Percentiles rank a stretch among this genome's conserved stretches.
Evolutionary conservation across 441 rosid genomes (phyloP).

Genomic region (Erodium trifolium): DNA sequence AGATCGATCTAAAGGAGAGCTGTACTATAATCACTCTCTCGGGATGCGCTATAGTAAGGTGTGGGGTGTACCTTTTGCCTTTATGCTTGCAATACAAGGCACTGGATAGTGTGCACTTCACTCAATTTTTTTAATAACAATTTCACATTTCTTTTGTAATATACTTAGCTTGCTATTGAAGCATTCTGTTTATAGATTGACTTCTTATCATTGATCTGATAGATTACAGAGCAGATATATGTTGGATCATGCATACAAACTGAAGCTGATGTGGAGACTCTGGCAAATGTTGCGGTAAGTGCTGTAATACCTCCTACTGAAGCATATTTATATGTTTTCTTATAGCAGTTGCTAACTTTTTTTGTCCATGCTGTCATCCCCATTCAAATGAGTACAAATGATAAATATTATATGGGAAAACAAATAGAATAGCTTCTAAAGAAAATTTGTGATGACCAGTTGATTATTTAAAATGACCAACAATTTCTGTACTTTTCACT

Average conservation of each 20-base stretch:
- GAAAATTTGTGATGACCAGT: not conserved
- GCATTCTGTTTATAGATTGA: not conserved
- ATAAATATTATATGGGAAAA: not conserved
- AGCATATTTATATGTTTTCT: not conserved
- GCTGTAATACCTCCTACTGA: slow-evolving; percentile 7
- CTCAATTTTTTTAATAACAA: not conserved
- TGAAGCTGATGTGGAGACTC: slow-evolving; percentile 58
- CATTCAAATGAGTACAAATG: not conserved
- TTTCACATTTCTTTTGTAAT: not conserved
- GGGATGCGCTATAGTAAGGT: slow-evolving; percentile 94
- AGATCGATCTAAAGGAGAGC: slow-evolving; percentile 86
- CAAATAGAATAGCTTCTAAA: not conserved
- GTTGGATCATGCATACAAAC: slow-evolving; percentile 85
- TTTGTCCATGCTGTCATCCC: not conserved
- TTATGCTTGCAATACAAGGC: not conserved
- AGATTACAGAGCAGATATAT: slow-evolving; percentile 88
- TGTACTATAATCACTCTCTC: slow-evolving; percentile 68
- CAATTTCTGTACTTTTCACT: not conserved
- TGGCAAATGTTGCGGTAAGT: slow-evolving; percentile 52
- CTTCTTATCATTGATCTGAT: slow-evolving; percentile 17
- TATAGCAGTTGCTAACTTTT: not conserved
- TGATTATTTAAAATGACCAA: not conserved
- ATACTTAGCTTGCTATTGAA: not conserved
- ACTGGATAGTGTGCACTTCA: slow-evolving; percentile 1
- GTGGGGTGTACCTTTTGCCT: slow-evolving; percentile 15